A percentile compares a stretch with the other conserved stretches of the same genome.
These are phyloP conservation scores for Pythium chondricola DNA, from an alignment of 352 stramenopile genomes.

Conservation along the genomic window DNA sequence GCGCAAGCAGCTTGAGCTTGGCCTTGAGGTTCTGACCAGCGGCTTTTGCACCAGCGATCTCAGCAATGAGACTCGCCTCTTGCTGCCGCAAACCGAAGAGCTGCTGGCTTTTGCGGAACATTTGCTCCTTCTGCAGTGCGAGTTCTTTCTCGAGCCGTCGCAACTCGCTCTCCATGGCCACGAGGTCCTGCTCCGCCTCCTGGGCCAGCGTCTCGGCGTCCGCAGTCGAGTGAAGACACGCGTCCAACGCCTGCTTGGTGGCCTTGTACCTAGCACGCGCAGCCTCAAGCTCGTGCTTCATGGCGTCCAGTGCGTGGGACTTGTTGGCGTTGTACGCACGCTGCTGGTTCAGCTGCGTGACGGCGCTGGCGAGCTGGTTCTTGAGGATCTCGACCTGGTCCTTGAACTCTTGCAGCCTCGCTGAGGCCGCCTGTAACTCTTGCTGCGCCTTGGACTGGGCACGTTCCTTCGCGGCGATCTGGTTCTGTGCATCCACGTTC, in stretches of 20 bases:
- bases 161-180: constrained; percentile 53
- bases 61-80: constrained; percentile 85
- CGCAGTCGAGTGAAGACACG: constrained; percentile 56
- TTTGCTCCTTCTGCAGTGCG: constrained; percentile 85
- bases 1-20: constrained; percentile 90
- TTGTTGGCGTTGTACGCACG: constrained; percentile 73
- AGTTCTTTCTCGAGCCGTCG: constrained; percentile 75
- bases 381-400: constrained; percentile 92
- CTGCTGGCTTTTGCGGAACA: constrained; percentile 89
- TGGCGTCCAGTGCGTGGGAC: constrained; percentile 62
- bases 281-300: constrained; percentile 70
- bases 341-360: constrained; percentile 80
- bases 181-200: constrained; percentile 73
- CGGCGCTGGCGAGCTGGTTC: constrained; percentile 84
- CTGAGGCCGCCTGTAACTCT: constrained; percentile 51
- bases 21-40: constrained; percentile 82
- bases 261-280: constrained; percentile 71
- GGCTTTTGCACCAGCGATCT: constrained; percentile 89
- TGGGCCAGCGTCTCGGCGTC: constrained; percentile 84
- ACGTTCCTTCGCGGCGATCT: constrained; percentile 65
- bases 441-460: constrained; percentile 63
- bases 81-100: constrained; percentile 84
- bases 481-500: constrained; percentile 74
- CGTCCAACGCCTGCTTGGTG: constrained; percentile 73
- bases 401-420: constrained; percentile 72